Percentiles rank a stretch among this genome's conserved stretches.
phyloP scores from a whole-genome alignment of 805 yeast genomes.

The Tetrapisispora iriomotensis region DNA sequence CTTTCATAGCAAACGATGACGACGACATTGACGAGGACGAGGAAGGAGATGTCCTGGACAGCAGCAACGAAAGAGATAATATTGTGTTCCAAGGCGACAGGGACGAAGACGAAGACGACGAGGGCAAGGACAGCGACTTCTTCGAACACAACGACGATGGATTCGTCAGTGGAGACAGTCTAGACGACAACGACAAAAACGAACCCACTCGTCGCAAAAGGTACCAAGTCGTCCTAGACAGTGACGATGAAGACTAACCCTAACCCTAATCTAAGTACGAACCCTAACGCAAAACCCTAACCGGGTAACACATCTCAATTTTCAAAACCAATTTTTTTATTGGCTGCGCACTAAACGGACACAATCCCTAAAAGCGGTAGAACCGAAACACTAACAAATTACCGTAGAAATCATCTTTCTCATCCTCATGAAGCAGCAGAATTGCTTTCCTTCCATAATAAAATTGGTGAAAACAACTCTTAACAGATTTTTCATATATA shows the following conservation, averaged over 20 bases:
- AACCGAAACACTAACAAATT: background rate
- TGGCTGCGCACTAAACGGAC: too few relatives aligned
- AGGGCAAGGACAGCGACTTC: conserved; percentile 19
- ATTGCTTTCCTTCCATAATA: too few relatives aligned
- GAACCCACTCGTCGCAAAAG: conserved; percentile 16
- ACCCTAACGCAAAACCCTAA: too few relatives aligned
- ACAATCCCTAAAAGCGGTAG: conserved; percentile 1
- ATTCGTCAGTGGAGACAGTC: conserved; percentile 27
- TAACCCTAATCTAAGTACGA: too few relatives aligned
- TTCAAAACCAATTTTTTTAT: too few relatives aligned
- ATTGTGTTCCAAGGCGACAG: too few relatives aligned
- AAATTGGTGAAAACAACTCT: too few relatives aligned
- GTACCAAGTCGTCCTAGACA: conserved; percentile 16
- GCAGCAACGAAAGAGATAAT: conserved; percentile 4
- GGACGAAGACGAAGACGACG: conserved; percentile 2
- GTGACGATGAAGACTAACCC: conserved; percentile 24
- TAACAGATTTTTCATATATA: too few relatives aligned
- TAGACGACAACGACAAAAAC: conserved; percentile 21
- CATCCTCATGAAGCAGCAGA: too few relatives aligned
- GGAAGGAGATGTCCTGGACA: conserved; percentile 2
- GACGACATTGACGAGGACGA: background rate
- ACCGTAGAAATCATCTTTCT: too few relatives aligned
- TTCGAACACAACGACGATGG: conserved; percentile 25
- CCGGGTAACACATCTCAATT: too few relatives aligned
- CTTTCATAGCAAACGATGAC: conserved; percentile 15